Percentiles rank a stretch among this genome's conserved stretches.
These are phyloP conservation scores for Malus hybrid DNA, from an alignment of 331 rosid species.

Conservation along the genomic window DNA sequence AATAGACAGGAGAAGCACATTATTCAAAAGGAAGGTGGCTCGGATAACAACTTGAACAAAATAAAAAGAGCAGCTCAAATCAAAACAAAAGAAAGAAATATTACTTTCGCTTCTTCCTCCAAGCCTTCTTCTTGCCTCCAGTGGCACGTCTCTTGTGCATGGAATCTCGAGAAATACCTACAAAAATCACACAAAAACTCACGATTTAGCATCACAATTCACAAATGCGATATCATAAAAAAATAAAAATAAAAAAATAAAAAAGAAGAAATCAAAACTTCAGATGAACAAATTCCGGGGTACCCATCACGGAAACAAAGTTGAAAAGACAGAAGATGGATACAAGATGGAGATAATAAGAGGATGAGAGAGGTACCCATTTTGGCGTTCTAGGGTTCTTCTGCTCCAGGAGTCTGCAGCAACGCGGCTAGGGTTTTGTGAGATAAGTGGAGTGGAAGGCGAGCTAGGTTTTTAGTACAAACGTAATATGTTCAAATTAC, in stretches of 20 bases:
- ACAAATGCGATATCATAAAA: neutral
- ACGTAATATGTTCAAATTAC: conserved; percentile 4
- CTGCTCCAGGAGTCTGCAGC: conserved; percentile 2
- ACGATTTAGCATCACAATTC: conserved; percentile 1
- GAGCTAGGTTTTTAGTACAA: conserved; percentile 2
- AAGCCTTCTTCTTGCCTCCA: conserved; percentile 72
- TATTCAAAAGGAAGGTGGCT: neutral
- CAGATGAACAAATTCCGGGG: neutral
- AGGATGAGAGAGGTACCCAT: conserved; percentile 34
- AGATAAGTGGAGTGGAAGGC: neutral
- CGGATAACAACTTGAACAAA: neutral
- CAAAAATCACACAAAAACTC: neutral
- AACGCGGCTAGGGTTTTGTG: conserved; percentile 5
- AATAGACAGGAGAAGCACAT: neutral
- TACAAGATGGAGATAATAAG: neutral
- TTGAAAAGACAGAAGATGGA: neutral
- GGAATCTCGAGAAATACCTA: conserved; percentile 68
- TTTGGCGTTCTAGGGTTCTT: conserved; percentile 9
- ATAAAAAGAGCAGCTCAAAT: too few species aligned
- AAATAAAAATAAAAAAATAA: too few species aligned
- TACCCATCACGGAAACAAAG: neutral
- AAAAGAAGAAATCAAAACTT: neutral
- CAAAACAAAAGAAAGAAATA: neutral
- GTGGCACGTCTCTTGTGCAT: conserved; percentile 82
- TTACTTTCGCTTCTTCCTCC: conserved; percentile 80